Percentiles rank a stretch among this genome's conserved stretches.
These are phyloP conservation scores for Neurospora sublineolata DNA, from an alignment of 495 filamentous ascomycete genomes.

Conservation along the genomic window DNA sequence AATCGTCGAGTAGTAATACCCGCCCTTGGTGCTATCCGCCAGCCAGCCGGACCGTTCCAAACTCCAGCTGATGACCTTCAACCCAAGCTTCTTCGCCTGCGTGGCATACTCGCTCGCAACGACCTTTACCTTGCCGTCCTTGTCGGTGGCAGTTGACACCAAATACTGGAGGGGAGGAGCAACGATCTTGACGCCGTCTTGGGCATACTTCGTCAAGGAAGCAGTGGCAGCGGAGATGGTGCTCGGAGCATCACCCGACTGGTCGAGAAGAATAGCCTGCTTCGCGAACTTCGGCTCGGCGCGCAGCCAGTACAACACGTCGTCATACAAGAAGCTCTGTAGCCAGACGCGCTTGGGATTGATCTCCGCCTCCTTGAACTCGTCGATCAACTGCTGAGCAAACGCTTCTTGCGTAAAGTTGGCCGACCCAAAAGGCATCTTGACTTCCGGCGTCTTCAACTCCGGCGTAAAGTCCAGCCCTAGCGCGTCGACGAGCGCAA, in stretches of 20 bases:
- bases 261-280: conserved; percentile 49
- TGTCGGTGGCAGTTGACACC: conserved; percentile 18
- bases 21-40: conserved; percentile 28
- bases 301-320: conserved; percentile 50
- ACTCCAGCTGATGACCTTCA: conserved; percentile 52
- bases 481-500: conserved; percentile 39
- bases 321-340: conserved; percentile 49
- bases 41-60: conserved; percentile 48
- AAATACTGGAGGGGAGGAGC: conserved; percentile 33
- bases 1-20: conserved; percentile 47
- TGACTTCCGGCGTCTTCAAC: conserved; percentile 46
- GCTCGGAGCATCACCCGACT: conserved; percentile 36
- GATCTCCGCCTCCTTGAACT: conserved; percentile 42
- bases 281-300: conserved; percentile 43
- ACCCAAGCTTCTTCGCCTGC: conserved; percentile 38
- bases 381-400: conserved; percentile 48
- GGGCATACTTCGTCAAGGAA: conserved; percentile 32
- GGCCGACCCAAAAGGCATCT: conserved; percentile 43
- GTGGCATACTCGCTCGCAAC: conserved; percentile 33
- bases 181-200: conserved; percentile 32
- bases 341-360: conserved; percentile 44
- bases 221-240: conserved; percentile 37
- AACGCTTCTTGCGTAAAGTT: conserved; percentile 46
- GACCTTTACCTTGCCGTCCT: conserved; percentile 29
- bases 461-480: conserved; percentile 49